These are phyloP conservation scores for Vigna mungo DNA, from an alignment of 306 rosid species.

Conservation along the genomic window DNA sequence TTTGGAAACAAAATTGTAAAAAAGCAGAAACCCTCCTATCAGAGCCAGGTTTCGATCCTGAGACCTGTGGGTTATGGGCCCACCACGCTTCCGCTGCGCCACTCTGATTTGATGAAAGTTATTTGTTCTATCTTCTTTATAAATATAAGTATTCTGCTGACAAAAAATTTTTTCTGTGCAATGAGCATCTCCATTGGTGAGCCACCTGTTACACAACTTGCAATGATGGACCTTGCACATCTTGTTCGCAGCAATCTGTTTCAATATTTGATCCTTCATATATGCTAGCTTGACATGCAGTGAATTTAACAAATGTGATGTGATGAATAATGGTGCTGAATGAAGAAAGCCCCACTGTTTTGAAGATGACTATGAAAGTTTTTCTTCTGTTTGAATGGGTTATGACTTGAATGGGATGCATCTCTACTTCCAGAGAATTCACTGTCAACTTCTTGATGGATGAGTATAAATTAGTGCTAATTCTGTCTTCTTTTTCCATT, in stretches of 20 bases:
- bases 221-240: slow-evolving; percentile 33
- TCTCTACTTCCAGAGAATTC: slow-evolving; percentile 26
- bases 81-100: slow-evolving; percentile 88
- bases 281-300: slow-evolving; percentile 33
- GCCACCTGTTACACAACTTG: slow-evolving; percentile 33
- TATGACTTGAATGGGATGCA: slow-evolving; percentile 32
- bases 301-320: slow-evolving; percentile 23
- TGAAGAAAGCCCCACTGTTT: neutral
- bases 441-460: slow-evolving; percentile 33
- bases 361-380: slow-evolving; percentile 25
- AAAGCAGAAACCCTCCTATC: no score
- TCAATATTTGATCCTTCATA: slow-evolving; percentile 32
- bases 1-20: no score
- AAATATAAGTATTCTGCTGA: no score
- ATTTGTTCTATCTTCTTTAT: fast-evolving
- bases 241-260: slow-evolving; percentile 17
- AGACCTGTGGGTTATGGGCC: slow-evolving; percentile 86
- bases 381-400: slow-evolving; percentile 35
- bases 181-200: slow-evolving; percentile 33
- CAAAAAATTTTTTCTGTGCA: no score
- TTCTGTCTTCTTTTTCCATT: neutral
- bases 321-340: neutral
- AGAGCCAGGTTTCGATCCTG: slow-evolving; percentile 85
- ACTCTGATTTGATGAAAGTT: slow-evolving; percentile 54
- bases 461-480: neutral